Base-by-base conservation (phyloP, 2,329 filamentous ascomycete genomes). In the Metarhizium guizhouense region DNA sequence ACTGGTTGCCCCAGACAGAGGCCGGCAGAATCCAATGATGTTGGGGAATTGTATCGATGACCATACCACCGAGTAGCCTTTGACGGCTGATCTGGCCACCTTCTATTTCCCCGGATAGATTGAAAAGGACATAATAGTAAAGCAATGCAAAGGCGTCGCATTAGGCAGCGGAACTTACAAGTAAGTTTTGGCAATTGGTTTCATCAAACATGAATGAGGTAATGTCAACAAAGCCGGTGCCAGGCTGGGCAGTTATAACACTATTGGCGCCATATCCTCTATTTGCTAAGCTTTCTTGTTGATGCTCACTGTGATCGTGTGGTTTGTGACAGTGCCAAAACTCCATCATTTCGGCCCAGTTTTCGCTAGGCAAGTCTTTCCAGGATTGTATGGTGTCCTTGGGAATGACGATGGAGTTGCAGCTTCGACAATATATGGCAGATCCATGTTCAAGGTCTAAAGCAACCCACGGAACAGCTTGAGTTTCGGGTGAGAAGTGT, bases 261-360 rank as follows among this genome's bases (percentile, higher is more conserved):
- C 85, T 91, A 48, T 85, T 85, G 34, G 91, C 89, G n/a, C 90
- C 88, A 66, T 96, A 96, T 0, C 89, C 92, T 64, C 90, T 87
- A 11, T 77, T 73, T 38, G 80, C 76, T 16, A 83, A 75, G 49
- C 72, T 69, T n/a, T 79, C 72, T 25, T 79, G 64, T 34, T 76
- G 66, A 47, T 75, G 71, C 36, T 69, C 60, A 18, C 69, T 69
- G 58, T 83, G 76, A 55, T 84, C 76, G 58, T 85, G 79, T 43
- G 95, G 94, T 71, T 97, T 97, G 70, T 99, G 94, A 66, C 94
- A 99, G 71, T 99, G 95, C 94, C 94, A 99, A 63, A 99, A 95
- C 70, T 99, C 95, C 94, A 99, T 99, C 92, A 99, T 95, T 73
- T 99, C 94, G 0, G 94, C 95, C 94, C 94, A 99, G 65, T 96